Evolutionary conservation across 2,329 filamentous ascomycete species (phyloP).

Genomic region (Leptosphaerulina australis): DNA sequence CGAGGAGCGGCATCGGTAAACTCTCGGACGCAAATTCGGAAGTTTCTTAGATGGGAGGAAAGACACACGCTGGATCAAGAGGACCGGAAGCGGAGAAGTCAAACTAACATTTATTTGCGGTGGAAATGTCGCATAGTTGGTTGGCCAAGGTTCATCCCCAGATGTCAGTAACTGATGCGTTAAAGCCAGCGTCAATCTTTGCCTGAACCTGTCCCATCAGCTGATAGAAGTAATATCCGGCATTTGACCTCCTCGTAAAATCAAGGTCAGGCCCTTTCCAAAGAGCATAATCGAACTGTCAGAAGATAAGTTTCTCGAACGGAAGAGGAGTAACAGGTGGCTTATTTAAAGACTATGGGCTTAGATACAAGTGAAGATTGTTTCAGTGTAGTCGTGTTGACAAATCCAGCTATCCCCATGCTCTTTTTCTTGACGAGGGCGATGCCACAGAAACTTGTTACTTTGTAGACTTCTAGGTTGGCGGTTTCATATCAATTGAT

Average conservation of each 20-base stretch:
- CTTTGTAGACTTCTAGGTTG: no score
- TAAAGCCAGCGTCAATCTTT: constrained; percentile 63
- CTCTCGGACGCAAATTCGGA: background rate
- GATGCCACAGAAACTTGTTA: no score
- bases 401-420: no score
- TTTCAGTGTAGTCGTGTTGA: no score
- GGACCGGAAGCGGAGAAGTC: no score
- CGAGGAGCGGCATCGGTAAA: background rate
- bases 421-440: no score
- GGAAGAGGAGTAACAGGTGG: no score
- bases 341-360: no score
- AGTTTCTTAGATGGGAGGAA: background rate
- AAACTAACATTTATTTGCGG: background rate
- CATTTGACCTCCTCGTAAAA: background rate
- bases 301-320: no score
- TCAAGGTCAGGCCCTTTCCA: background rate
- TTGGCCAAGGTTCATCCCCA: constrained; percentile 80
- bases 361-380: no score
- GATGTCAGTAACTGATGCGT: constrained; percentile 77
- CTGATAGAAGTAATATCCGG: no score
- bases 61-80: background rate
- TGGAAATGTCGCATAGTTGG: constrained; percentile 62
- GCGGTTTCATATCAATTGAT: no score
- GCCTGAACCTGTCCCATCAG: background rate
- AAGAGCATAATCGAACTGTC: background rate